Base-by-base conservation (phyloP, 352 stramenopile species). In the Salisapilia sapeloensis region DNA sequence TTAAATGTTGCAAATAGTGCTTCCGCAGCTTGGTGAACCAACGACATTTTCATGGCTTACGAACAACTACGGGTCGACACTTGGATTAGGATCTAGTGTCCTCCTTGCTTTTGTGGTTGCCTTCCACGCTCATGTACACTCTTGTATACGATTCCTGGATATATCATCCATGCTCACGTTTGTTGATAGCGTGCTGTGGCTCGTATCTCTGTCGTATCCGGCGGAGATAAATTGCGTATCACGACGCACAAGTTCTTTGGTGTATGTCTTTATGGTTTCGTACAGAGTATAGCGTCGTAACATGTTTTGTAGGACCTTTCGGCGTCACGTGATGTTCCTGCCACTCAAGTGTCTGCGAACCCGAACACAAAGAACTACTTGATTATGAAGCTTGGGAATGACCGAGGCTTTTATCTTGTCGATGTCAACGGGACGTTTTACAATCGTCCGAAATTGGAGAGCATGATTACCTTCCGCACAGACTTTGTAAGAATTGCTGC, bases 231-330 rank as follows among this genome's bases (percentile, higher is more conserved):
- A 41, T 51, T 90, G 17, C 74, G 74, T 14, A 72, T 90, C 44
- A 86, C 70, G 16, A 86, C 70, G 18, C 74, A 90, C 56, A 90
- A 85, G 49, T 90, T 86, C 50, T 82, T 90, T 40, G 74, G 74
- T 27, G 74, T 89, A 59, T 20, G 57, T 36, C 10, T 34, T 19
- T 2, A 13, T 3, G 30, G 9, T 19, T 11, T 26, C 21, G 7
- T 17, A 3, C 12, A 8, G 3, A 11, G 25, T 2, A 20, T 5
- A 24, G 18, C 4, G 9, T 19, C 34, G 29, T 4, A 41, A 26
- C 19, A 20, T 23, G 13, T 11, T 35, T 7, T 42, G 8, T 31
- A 89, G 72, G 56, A 81, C 42, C 41, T 81, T 4, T 57, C 53
- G 24, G 42, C 54, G 17, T 64, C 70, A 2, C 63, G 78, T 29